These are phyloP conservation scores for Cupressus sempervirens DNA, from an alignment of 75 land plant genomes.

Conservation along the genomic window DNA sequence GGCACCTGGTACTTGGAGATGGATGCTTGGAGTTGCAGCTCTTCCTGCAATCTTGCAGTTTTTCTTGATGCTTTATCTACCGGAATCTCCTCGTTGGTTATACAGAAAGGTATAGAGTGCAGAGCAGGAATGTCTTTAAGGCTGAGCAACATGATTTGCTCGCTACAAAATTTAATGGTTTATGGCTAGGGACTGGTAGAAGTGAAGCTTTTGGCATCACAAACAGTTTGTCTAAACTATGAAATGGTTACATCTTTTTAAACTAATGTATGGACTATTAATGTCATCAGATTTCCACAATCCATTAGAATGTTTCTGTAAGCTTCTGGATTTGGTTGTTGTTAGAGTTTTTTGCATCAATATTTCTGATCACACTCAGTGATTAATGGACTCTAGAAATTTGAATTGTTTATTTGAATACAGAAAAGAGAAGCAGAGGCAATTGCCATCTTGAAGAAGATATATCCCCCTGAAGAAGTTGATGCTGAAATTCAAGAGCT, in stretches of 20 bases:
- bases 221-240: background rate
- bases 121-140: background rate
- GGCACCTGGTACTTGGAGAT: conserved; percentile 87
- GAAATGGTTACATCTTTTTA: background rate
- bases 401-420: background rate
- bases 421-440: conserved; percentile 60
- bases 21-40: conserved; percentile 87
- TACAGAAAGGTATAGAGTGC: conserved; percentile 37
- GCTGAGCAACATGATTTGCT: background rate
- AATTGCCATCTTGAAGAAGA: conserved; percentile 38
- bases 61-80: conserved; percentile 57
- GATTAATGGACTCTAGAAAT: background rate
- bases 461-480: conserved; percentile 54
- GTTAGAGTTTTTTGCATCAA: too few relatives aligned
- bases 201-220: background rate
- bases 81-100: conserved; percentile 86
- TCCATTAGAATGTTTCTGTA: too few relatives aligned
- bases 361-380: too few relatives aligned
- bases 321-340: too few relatives aligned
- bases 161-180: background rate
- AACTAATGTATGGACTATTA: background rate
- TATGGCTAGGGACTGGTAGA: background rate
- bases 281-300: too few relatives aligned
- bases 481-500: conserved; percentile 51
- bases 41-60: conserved; percentile 69